phyloP scores from a whole-genome alignment of 192 early-diverging fungal genomes.

The Irineochytrium annulatum region DNA sequence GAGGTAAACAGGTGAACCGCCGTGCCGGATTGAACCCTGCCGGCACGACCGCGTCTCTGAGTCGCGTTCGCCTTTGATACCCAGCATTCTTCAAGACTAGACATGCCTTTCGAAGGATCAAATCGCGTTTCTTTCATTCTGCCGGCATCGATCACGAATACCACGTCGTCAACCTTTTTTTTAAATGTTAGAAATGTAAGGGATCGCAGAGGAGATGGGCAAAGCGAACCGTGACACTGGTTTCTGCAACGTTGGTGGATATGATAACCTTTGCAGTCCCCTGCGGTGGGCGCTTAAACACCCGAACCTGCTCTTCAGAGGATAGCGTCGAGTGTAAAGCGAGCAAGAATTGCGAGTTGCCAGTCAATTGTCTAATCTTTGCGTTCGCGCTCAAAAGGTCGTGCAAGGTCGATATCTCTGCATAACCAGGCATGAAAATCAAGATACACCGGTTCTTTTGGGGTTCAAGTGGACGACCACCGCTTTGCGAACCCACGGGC shows the following conservation, averaged over 20 bases:
- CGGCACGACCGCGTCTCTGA: slow-evolving; percentile 63
- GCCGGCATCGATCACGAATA: slow-evolving; percentile 67
- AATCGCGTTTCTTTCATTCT: slow-evolving; percentile 68
- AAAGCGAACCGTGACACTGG: slow-evolving; percentile 68
- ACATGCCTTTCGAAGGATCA: slow-evolving; percentile 61
- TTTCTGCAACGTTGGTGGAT: slow-evolving; percentile 80
- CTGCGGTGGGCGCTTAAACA: slow-evolving; percentile 56
- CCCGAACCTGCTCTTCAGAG: slow-evolving; percentile 51
- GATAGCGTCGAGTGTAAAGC: slow-evolving; percentile 53
- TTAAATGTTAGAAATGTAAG: slow-evolving; percentile 13
- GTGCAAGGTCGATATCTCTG: slow-evolving; percentile 23
- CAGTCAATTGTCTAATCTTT: slow-evolving; percentile 19
- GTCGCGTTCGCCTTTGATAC: slow-evolving; percentile 38
- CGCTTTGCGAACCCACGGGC: not conserved
- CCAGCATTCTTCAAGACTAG: slow-evolving; percentile 54
- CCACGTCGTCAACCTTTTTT: slow-evolving; percentile 35
- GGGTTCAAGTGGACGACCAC: too few relatives aligned
- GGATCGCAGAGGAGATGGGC: slow-evolving; percentile 1
- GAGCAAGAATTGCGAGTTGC: slow-evolving; percentile 27
- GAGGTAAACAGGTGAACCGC: slow-evolving; percentile 79
- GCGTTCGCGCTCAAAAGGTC: slow-evolving; percentile 19
- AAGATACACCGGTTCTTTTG: slow-evolving; percentile 27
- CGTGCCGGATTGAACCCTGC: slow-evolving; percentile 68
- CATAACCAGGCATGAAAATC: slow-evolving; percentile 42
- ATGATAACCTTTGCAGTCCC: slow-evolving; percentile 67